These are phyloP conservation scores for Psidium friedrichsthalianum DNA, from an alignment of 345 rosid species.

Conservation along the genomic window DNA sequence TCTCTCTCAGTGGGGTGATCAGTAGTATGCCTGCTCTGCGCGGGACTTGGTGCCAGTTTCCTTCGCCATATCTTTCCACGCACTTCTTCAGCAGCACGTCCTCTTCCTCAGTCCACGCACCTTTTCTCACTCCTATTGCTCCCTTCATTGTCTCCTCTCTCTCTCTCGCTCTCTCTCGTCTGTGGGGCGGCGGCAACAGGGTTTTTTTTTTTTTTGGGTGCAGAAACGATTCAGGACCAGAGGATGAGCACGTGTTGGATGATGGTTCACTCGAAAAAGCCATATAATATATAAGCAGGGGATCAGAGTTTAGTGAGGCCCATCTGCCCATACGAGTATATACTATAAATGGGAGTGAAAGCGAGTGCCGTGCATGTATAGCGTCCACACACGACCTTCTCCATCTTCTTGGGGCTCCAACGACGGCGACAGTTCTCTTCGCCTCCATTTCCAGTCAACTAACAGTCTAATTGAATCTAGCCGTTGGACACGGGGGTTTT, in stretches of 20 bases:
- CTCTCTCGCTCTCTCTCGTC: no score
- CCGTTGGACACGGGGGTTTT: no score
- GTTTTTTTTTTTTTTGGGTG: no score
- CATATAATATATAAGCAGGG: not conserved
- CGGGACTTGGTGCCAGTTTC: slow-evolving; percentile 31
- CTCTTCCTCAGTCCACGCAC: slow-evolving; percentile 42
- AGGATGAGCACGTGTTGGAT: not conserved
- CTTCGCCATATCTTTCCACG: slow-evolving; percentile 28
- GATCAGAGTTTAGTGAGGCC: not conserved
- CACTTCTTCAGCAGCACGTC: slow-evolving; percentile 25
- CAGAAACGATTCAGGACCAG: not conserved
- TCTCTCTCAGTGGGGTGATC: not conserved
- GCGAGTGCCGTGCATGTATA: no score
- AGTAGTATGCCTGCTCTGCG: slow-evolving; percentile 15
- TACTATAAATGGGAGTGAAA: not conserved
- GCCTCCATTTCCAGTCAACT: no score
- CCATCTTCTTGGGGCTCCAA: no score
- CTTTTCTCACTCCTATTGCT: slow-evolving; percentile 9
- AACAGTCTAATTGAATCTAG: no score
- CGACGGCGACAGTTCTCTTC: no score
- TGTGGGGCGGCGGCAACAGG: no score
- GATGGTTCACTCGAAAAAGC: not conserved
- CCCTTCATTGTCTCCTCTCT: not conserved
- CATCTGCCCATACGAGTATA: not conserved
- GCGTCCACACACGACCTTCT: no score